Evolutionary conservation across 2,329 filamentous ascomycete species (phyloP).

Genomic region (Fusarium acutatum): DNA sequence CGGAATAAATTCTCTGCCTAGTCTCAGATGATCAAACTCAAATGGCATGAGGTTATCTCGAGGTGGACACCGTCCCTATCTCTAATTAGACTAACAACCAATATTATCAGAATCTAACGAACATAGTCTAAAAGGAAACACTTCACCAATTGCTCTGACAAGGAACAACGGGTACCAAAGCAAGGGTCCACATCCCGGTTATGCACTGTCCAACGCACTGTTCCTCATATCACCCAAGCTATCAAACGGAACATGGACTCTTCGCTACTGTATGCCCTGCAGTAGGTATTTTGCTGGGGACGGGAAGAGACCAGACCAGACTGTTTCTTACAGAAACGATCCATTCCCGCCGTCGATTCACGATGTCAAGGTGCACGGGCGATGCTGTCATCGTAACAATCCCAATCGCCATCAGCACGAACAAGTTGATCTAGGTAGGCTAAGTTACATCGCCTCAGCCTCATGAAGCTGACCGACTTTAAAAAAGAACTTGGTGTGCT

Average conservation of each 20-base stretch:
- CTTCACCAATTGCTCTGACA: constrained; percentile 3
- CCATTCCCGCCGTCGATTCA: constrained; percentile 9
- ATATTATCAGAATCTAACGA: constrained; percentile 12
- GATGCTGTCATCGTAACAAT: constrained; percentile 15
- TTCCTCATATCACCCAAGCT: constrained; percentile 7
- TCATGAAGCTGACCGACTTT: constrained; percentile 28
- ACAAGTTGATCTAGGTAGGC: background rate
- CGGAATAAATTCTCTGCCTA: background rate
- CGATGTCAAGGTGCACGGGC: constrained; percentile 28
- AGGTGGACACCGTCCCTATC: background rate
- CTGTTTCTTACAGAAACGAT: constrained; percentile 28
- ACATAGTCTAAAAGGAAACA: constrained; percentile 4
- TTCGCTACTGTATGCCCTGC: constrained; percentile 8
- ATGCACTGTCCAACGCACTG: constrained; percentile 26
- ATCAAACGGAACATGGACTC: constrained; percentile 2
- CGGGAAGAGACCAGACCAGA: constrained; percentile 21
- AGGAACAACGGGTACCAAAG: constrained; percentile 13
- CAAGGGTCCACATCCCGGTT: constrained; percentile 23
- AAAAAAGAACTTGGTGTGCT: constrained; percentile 24
- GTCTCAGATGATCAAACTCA: background rate
- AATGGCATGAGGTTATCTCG: background rate
- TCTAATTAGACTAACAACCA: constrained; percentile 11
- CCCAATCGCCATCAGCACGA: background rate
- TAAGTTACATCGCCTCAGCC: constrained; percentile 13
- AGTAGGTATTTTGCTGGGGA: constrained; percentile 15